phyloP scores from a whole-genome alignment of 352 stramenopile genomes.

The Blastocystis sp. region DNA sequence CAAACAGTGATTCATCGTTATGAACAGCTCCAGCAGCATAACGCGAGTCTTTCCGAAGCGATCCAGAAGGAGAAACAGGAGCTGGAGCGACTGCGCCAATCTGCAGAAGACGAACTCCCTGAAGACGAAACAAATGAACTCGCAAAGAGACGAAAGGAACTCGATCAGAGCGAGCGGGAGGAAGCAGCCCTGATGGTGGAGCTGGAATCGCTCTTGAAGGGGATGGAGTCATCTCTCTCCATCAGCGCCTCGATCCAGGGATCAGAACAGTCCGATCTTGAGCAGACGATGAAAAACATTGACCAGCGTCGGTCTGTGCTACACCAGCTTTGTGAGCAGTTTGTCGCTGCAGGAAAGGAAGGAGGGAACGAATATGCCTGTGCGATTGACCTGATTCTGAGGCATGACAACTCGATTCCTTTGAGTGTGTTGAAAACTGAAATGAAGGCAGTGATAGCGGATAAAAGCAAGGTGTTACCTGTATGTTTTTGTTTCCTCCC shows the following conservation, averaged over 20 bases:
- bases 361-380: neutral
- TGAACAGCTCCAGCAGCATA: neutral
- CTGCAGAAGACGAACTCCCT: neutral
- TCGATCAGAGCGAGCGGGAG: conserved; percentile 8
- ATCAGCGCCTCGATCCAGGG: neutral
- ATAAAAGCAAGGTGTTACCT: neutral
- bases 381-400: neutral
- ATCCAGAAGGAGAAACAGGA: neutral
- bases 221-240: conserved; percentile 5
- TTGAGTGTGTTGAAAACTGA: conserved; percentile 22
- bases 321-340: conserved; percentile 4
- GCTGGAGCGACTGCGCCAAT: neutral
- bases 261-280: neutral
- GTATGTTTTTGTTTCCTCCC: neutral
- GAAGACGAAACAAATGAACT: neutral
- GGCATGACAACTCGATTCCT: neutral
- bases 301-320: neutral
- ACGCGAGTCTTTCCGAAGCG: neutral
- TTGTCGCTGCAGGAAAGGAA: conserved; percentile 2
- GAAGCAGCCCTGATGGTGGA: conserved; percentile 31
- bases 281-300: neutral
- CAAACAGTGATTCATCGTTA: conserved; percentile 4
- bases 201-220: conserved; percentile 5
- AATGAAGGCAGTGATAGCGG: conserved; percentile 25
- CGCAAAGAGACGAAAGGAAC: neutral